Evolutionary conservation across 2,329 filamentous ascomycete genomes (phyloP), one percentile per base, ranked within the genome.

Genomic region (Diaporthe ampelina): DNA sequence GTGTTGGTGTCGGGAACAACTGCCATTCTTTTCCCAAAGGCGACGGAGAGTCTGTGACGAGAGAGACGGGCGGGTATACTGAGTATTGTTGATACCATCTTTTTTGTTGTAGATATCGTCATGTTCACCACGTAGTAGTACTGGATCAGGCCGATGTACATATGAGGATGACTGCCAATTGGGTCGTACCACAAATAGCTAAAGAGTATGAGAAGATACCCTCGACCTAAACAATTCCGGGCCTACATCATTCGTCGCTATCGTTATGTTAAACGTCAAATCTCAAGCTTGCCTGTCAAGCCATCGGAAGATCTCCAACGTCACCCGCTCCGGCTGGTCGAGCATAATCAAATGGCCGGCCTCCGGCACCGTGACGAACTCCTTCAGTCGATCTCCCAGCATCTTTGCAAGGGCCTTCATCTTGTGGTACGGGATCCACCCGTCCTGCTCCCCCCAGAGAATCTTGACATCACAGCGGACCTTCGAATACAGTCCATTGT

Each of bases 1-100:
- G 78, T 81, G 0, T 52, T 77, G 13, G 79, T 81, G 1, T 71
- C 59, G 61, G 76, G 74, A 15, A 77, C 76, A 35, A 73, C 63
- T 32, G 79, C 79, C 0, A 69, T 76, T 26, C 77, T 76, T 43
- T 78, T 77, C 29, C 69, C 54, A 40, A 15, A 26, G n/a, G 45
- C n/a, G 5, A 21, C 63, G 37, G 48, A 21, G 0, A n/a, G 32
- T 0, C 11, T 13, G 1, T 40, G 9, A 54, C 2, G 10, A 1
- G 3, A 10, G 6, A 2, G 0, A 15, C 10, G 3, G 5, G 21
- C 5, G 40, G 9, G 8, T 3, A n/a, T 4, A 48, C 1, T 13
- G 43, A n/a, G 10, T 37, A 0, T 21, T 35, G 7, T n/a, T 6
- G 32, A 13, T 50, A 15, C 21, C 21, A 4, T 13, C 8, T 5